A percentile compares a stretch with the other conserved stretches of the same genome.
phyloP scores from a whole-genome alignment of 768 basidiomycete genomes.

The Suillus luteus region DNA sequence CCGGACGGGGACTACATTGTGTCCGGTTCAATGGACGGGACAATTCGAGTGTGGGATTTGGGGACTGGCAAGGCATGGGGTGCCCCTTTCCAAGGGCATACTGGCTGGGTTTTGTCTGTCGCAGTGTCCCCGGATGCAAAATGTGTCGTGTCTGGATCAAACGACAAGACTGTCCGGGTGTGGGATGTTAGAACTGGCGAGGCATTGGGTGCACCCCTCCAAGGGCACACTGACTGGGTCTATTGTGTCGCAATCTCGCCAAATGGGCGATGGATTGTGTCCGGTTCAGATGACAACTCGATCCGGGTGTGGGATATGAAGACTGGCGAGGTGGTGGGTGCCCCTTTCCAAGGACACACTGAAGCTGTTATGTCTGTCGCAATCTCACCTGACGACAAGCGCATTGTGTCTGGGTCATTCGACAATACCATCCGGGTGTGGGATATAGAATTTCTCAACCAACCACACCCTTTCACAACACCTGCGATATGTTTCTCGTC shows the following conservation, averaged over 20 bases:
- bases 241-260: no score
- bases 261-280: no score
- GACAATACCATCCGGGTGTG: conserved; percentile 9
- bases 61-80: background rate
- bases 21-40: no score
- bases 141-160: background rate
- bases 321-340: no score
- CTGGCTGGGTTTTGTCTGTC: background rate
- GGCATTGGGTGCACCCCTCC: background rate
- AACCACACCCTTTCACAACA: no score
- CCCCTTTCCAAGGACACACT: background rate
- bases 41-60: background rate
- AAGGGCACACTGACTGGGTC: background rate
- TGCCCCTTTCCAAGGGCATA: no score
- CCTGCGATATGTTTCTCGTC: background rate
- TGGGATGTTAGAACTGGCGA: background rate
- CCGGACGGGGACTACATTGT: background rate
- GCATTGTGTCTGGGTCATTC: background rate
- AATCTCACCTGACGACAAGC: conserved; percentile 7
- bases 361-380: background rate
- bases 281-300: no score
- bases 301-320: background rate
- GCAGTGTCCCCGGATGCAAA: background rate
- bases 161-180: background rate
- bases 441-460: background rate